Percentiles rank a stretch among this genome's conserved stretches.
phyloP scores from a whole-genome alignment of 345 rosid genomes.

The Leavenworthia alabamica region DNA sequence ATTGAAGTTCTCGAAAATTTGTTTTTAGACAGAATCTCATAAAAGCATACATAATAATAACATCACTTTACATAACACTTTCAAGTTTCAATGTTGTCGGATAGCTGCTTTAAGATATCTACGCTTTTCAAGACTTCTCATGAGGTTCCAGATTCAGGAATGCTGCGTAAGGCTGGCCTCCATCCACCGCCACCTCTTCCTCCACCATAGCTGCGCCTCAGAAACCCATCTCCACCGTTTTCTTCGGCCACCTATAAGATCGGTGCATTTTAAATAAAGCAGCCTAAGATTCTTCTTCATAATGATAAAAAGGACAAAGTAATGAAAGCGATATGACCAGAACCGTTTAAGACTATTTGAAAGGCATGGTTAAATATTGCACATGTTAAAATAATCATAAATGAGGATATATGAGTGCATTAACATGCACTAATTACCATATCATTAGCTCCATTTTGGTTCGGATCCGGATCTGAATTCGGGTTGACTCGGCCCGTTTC shows the following conservation, averaged over 20 bases:
- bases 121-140: conserved; percentile 8
- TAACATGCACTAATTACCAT: conserved; percentile 12
- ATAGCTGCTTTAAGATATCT: conserved; percentile 20
- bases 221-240: conserved; percentile 12
- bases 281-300: neutral
- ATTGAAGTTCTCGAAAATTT: neutral
- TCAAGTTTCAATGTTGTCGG: conserved; percentile 16
- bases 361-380: neutral
- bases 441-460: neutral
- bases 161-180: conserved; percentile 87
- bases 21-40: neutral
- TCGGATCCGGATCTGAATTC: conserved; percentile 18
- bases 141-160: conserved; percentile 53
- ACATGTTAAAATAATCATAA: neutral
- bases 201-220: conserved; percentile 30
- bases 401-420: neutral
- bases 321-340: neutral
- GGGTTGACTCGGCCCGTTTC: conserved; percentile 19
- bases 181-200: conserved; percentile 45
- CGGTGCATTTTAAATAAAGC: neutral
- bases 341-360: neutral
- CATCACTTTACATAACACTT: conserved; percentile 20
- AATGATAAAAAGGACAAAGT: neutral
- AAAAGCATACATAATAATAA: conserved; percentile 17
- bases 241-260: conserved; percentile 33